Evolutionary conservation across 371 early-diverging fungal genomes (phyloP).

Genomic region (Mucor indicus): DNA sequence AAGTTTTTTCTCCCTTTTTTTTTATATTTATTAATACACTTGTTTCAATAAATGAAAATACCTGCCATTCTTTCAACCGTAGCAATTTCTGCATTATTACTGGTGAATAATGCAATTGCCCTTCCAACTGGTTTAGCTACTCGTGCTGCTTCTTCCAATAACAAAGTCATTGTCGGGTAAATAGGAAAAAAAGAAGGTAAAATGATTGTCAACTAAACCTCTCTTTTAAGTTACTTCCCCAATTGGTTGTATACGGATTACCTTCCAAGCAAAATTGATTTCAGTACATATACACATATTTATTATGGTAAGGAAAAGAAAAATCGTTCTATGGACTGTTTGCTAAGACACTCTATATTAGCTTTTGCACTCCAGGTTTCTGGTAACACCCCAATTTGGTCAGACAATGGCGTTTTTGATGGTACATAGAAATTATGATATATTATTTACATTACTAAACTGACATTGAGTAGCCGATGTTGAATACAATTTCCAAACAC

Average conservation of each 20-base stretch:
- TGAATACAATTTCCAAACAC: slow-evolving; percentile 2
- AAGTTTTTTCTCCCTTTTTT: too few species aligned
- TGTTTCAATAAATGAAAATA: too few species aligned
- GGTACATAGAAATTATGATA: slow-evolving; percentile 1
- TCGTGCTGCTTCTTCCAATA: background rate
- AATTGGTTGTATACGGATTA: slow-evolving; percentile 40
- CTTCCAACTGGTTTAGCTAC: background rate
- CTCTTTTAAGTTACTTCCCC: slow-evolving; percentile 32
- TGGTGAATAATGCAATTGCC: background rate
- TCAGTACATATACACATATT: slow-evolving; percentile 39
- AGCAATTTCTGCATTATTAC: slow-evolving; percentile 4
- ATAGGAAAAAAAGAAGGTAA: background rate
- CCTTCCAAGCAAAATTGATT: slow-evolving; percentile 20
- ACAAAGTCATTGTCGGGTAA: slow-evolving; percentile 15
- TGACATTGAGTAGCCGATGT: background rate
- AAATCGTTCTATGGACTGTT: background rate
- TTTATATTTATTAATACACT: too few species aligned
- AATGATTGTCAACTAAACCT: background rate
- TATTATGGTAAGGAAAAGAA: slow-evolving; percentile 44
- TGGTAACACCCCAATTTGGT: slow-evolving; percentile 5
- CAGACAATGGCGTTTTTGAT: slow-evolving; percentile 2
- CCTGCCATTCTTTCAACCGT: background rate
- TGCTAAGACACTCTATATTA: background rate
- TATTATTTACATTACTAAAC: background rate
- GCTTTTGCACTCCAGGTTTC: slow-evolving; percentile 11